Percentiles rank a stretch among this genome's conserved stretches.
These are phyloP conservation scores for Delitschia confertaspora DNA, from an alignment of 495 filamentous ascomycete species.

Conservation along the genomic window DNA sequence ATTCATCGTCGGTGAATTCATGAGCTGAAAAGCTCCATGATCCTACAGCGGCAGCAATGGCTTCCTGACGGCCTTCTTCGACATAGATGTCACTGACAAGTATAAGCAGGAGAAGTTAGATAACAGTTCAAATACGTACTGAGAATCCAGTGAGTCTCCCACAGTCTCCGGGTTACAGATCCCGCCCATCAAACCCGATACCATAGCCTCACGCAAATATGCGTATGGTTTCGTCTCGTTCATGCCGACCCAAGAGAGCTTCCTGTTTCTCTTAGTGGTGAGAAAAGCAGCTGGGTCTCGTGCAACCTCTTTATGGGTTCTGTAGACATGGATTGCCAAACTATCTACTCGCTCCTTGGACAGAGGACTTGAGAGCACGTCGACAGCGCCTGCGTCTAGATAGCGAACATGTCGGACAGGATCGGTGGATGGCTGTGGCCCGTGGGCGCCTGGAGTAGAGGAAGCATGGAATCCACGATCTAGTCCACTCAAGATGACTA, in stretches of 20 bases:
- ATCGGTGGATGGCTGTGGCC: conserved; percentile 34
- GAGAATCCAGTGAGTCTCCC: conserved; percentile 45
- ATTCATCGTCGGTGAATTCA: conserved; percentile 78
- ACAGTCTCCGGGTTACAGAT: conserved; percentile 71
- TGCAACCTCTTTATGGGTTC: conserved; percentile 60
- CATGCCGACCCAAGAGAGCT: conserved; percentile 89
- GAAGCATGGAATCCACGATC: conserved; percentile 26
- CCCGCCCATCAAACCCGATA: conserved; percentile 80
- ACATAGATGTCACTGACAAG: conserved; percentile 40
- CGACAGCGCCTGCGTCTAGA: conserved; percentile 75
- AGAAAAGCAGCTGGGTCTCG: conserved; percentile 59
- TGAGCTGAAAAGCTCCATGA: conserved; percentile 85
- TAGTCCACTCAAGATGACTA: conserved; percentile 29
- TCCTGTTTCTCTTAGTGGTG: conserved; percentile 58
- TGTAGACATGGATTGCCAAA: conserved; percentile 73
- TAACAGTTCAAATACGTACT: conserved; percentile 25
- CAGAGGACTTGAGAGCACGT: conserved; percentile 73
- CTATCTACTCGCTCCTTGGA: conserved; percentile 58
- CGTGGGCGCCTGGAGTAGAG: conserved; percentile 22
- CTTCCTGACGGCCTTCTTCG: conserved; percentile 46
- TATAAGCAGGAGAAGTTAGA: conserved; percentile 2
- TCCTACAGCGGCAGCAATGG: conserved; percentile 61
- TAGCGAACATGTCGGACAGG: conserved; percentile 51
- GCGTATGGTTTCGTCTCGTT: conserved; percentile 78
- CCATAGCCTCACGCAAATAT: conserved; percentile 79